Base-by-base conservation (phyloP, 129 eudicot genomes). In the Ambrosia artemisiifolia region DNA sequence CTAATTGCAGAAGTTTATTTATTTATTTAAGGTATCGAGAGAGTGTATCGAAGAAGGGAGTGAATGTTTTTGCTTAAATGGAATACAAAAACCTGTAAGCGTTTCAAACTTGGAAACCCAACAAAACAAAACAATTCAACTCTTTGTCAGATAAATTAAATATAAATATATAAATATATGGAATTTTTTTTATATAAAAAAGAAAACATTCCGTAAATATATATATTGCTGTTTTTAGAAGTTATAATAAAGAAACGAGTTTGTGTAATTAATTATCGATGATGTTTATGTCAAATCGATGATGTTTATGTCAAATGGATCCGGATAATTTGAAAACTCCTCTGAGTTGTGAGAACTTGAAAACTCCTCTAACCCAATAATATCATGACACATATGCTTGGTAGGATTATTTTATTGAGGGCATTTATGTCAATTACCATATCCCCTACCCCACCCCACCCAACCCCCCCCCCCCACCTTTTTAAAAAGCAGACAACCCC, bases 91-190 rank as follows among this genome's bases (percentile, higher is more conserved):
- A 62, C 60, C 74, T 67, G 81, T 78, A 54, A 78, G 43, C 73
- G 77, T 64, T 78, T 71, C 40, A 43, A 78, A 71, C 82, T 53
- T 78, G 77, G 57, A 68, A 71, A 54, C 48, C 73, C 61, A 61
- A 67, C 30, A 38, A 38, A 61, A 67, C 30, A 38, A 38, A 71
- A 78, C 73, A 71, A 53, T 78, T 70, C 72, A 20, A 53, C 82
- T 70, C 77, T n/a, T 70, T 78, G 73, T 75, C 79, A 75, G 73
- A 65, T 63, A 33, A 61, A 61, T 34, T 0, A 61, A 33, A 34
- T 12, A 32, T 12, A 20, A 0, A 55, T 2, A 35, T 35, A 3
- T 56, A 20, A 30, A 14, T 16, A 19, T 36, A n/a, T 7, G n/a
- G n/a, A n/a, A n/a, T n/a, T 63, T 63, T n/a, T 36, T 61, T 12